phyloP scores from a whole-genome alignment of 352 stramenopile genomes.

The Globisporangium solare region DNA sequence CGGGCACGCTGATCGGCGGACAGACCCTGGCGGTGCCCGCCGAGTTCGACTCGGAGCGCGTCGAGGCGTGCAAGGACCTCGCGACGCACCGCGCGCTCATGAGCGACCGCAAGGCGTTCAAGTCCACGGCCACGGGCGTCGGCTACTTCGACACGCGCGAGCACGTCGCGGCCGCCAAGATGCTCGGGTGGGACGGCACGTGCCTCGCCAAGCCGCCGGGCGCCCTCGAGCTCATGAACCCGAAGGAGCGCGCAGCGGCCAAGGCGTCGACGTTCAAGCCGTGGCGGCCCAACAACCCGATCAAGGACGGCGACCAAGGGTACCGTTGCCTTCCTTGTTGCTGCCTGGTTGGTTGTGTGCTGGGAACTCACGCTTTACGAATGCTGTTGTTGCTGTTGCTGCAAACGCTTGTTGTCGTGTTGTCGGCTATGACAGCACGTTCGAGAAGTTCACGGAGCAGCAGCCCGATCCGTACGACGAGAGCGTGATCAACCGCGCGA shows the following conservation, averaged over 20 bases:
- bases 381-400: no score
- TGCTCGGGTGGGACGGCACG: slow-evolving; percentile 68
- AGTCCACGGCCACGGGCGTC: slow-evolving; percentile 55
- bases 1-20: slow-evolving; percentile 60
- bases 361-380: background rate
- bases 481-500: slow-evolving; percentile 63
- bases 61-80: slow-evolving; percentile 22
- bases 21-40: slow-evolving; percentile 40
- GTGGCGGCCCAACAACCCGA: slow-evolving; percentile 64
- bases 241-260: slow-evolving; percentile 57
- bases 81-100: slow-evolving; percentile 46
- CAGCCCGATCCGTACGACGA: slow-evolving; percentile 70
- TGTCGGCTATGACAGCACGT: slow-evolving; percentile 22
- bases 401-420: no score
- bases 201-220: slow-evolving; percentile 54
- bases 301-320: slow-evolving; percentile 59
- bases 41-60: slow-evolving; percentile 59
- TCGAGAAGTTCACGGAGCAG: slow-evolving; percentile 68
- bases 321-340: slow-evolving; percentile 15
- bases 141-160: slow-evolving; percentile 76
- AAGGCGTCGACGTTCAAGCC: slow-evolving; percentile 51
- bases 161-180: slow-evolving; percentile 49
- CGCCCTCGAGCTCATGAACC: slow-evolving; percentile 64
- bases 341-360: background rate
- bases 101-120: slow-evolving; percentile 70